Evolutionary conservation across 139 green algal genomes (phyloP), one percentile per base, ranked within the genome.

Genomic region (Chlamydomonas sphaeroides): DNA sequence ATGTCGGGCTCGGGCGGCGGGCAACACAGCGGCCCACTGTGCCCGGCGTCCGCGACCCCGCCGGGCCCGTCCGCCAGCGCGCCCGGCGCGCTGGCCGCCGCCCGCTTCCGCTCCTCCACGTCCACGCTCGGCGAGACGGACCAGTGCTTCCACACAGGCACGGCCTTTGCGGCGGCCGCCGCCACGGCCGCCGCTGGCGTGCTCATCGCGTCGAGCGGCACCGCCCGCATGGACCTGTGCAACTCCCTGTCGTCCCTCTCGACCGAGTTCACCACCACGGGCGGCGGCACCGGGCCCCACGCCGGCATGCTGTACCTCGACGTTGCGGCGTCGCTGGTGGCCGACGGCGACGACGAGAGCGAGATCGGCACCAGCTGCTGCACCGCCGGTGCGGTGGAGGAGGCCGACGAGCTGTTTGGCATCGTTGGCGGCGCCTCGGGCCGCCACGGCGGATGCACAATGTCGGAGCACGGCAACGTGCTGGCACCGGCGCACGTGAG

Each of bases 261-360:
- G 10, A 75, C 65, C 39, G 77, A 84, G 65, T 72, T 53, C 35
- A 32, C 26, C 4, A 61, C 36, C 10, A 33, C 49, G 15, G 49
- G 8, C 38, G 39, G 26, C 35, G 35, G 42, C 35, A 5, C 15
- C 28, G 57, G 53, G 11, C 7, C 14, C n/a, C n/a, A n/a, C 45
- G 68, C 28, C 68, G 14, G 28, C 63, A 72, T 82, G 62, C 33
- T 51, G 20, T 82, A 70, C 38, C 48, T 82, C 42, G 75, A 82
- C 41, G 75, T 82, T 0, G 75, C 75, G 20, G 45, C 61, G 5
- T 82, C 75, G 33, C 62, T 82, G 32, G 62, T 63, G 6, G 59
- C 74, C 6, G 74, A 70, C 41, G 75, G 75, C 14, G 75, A 72
- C 45, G 75, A 82, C 38, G 75, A 82, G 25, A 72, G 75, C 74